Conservation (phyloP, 169 alveolate species). For the Neospora caninum region DNA sequence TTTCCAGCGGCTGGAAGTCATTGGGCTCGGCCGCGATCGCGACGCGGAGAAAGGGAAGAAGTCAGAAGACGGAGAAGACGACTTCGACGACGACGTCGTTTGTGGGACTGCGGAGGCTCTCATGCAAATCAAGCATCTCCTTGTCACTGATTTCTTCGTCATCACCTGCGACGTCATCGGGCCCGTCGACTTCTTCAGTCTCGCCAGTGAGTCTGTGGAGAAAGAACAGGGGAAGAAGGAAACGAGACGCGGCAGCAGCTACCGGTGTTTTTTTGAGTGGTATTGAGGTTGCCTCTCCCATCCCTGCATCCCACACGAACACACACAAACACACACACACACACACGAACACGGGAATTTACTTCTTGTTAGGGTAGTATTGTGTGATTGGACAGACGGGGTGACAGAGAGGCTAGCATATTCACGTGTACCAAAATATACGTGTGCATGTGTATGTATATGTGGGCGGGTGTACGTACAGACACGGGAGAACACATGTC, state of each 20-base stretch:
- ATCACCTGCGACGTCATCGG: slow-evolving; percentile 67
- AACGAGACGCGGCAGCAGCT: too few species aligned
- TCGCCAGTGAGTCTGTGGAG: slow-evolving; percentile 43
- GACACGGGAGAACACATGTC: too few species aligned
- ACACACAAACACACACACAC: background rate
- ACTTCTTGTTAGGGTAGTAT: too few species aligned
- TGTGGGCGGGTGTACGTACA: too few species aligned
- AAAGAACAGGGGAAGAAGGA: background rate
- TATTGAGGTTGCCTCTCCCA: too few species aligned
- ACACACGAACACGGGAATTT: too few species aligned
- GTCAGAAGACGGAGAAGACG: slow-evolving; percentile 25
- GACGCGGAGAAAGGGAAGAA: background rate
- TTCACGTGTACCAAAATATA: too few species aligned
- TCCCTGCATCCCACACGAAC: too few species aligned
- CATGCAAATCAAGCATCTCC: slow-evolving; percentile 56
- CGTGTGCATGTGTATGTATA: too few species aligned
- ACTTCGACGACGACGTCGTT: slow-evolving; percentile 49
- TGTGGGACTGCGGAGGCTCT: slow-evolving; percentile 70
- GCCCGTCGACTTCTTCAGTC: slow-evolving; percentile 66
- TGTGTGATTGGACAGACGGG: too few species aligned
- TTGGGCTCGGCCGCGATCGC: slow-evolving; percentile 49
- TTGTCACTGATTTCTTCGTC: slow-evolving; percentile 60
- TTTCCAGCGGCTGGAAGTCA: slow-evolving; percentile 66
- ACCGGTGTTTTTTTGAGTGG: too few species aligned
- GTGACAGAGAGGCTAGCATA: too few species aligned